phyloP scores from a whole-genome alignment of 2,329 filamentous ascomycete species.

The Talaromyces sp. region DNA sequence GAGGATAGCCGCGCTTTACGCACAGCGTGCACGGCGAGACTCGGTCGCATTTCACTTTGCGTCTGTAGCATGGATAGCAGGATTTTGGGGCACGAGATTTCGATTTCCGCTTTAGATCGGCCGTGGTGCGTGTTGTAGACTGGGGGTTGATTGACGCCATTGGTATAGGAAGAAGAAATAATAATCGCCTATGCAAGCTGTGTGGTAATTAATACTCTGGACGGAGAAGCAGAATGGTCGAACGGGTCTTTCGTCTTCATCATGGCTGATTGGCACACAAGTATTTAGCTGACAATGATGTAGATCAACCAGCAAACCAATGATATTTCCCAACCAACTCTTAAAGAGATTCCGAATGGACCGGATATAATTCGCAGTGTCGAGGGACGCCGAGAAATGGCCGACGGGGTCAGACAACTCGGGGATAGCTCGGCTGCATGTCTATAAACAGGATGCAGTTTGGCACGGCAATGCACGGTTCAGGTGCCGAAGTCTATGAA shows the following conservation, averaged over 20 bases:
- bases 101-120: constrained; percentile 22
- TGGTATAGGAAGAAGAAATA: background rate
- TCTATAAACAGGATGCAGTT: too few species aligned
- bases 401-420: background rate
- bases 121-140: background rate
- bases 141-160: background rate
- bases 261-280: background rate
- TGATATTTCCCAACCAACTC: background rate
- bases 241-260: background rate
- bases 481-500: too few species aligned
- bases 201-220: too few species aligned
- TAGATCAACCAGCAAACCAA: too few species aligned
- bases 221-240: background rate
- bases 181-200: too few species aligned
- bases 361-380: background rate
- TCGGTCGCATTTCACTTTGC: constrained; percentile 45
- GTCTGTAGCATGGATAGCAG: constrained; percentile 41
- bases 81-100: constrained; percentile 42
- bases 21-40: constrained; percentile 45
- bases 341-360: background rate
- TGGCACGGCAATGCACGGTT: too few species aligned
- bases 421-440: background rate
- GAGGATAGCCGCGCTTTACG: constrained; percentile 44
- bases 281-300: background rate
- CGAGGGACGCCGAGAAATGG: background rate